Percentiles rank a stretch among this genome's conserved stretches.
Evolutionary conservation across 257 asterid species (phyloP).

Genomic region (Nicotiana otophora): DNA sequence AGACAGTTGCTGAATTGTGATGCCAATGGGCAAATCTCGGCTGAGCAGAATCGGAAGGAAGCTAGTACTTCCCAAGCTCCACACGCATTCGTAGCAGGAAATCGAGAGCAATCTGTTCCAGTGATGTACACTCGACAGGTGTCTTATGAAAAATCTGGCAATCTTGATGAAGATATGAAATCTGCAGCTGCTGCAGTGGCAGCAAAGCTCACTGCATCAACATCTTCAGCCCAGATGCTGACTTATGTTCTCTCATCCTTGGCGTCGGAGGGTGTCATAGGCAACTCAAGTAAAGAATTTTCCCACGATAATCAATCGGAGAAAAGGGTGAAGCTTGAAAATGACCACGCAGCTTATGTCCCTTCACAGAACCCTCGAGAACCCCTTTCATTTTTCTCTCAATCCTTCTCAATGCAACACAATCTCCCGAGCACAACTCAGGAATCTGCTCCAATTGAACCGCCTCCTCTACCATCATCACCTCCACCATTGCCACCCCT

Average conservation of each 20-base stretch:
- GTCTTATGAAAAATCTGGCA: conserved; percentile 39
- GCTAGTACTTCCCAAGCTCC: conserved; percentile 27
- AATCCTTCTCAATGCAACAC: conserved; percentile 20
- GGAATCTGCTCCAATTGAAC: conserved; percentile 30
- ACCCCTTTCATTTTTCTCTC: conserved; percentile 20
- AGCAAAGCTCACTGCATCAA: conserved; percentile 71
- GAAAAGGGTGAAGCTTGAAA: conserved; percentile 61
- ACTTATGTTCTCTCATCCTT: conserved; percentile 70
- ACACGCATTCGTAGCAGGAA: conserved; percentile 22
- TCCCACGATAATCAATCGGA: conserved; percentile 47
- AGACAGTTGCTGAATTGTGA: conserved; percentile 31
- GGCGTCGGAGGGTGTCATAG: conserved; percentile 78
- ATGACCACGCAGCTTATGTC: conserved; percentile 36
- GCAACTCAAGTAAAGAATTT: conserved; percentile 36
- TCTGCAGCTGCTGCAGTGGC: conserved; percentile 88
- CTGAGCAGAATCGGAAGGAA: conserved; percentile 34
- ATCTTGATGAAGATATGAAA: conserved; percentile 48
- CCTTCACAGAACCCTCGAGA: conserved; percentile 42
- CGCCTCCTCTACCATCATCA: conserved; percentile 71
- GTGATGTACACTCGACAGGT: conserved; percentile 53
- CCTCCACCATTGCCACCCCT: conserved; percentile 67
- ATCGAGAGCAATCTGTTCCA: conserved; percentile 49
- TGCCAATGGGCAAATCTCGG: conserved; percentile 15
- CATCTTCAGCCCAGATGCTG: conserved; percentile 90
- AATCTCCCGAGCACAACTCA: conserved; percentile 29